Evolutionary conservation across 306 rosid species (phyloP), one percentile per base, ranked within the genome.

Genomic region (Neltuma alba): DNA sequence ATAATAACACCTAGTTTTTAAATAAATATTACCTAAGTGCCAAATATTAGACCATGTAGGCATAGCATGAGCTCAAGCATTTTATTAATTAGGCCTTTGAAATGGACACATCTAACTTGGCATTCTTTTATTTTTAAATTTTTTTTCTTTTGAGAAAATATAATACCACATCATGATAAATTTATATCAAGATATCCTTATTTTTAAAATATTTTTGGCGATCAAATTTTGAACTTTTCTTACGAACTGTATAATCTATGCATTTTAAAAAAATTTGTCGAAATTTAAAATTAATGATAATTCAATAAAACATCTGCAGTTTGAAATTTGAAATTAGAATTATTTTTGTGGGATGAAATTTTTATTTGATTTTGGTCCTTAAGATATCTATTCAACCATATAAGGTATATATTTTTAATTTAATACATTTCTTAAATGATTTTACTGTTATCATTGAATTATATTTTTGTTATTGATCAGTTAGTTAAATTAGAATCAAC

Each of bases 81-180:
- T 61, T 61, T 6, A 6, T 62, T 15, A 31, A 30, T 62, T 52
- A 20, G 42, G 69, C 31, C 48, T 30, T 10, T 21, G 75, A 74
- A 74, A 74, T 74, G 52, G 75, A 65, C 42, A 74, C 10, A 21
- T 40, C 62, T 44, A 42, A 54, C 58, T n/a, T 65, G 48, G 36
- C 38, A 20, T 36, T 72, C 6, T 44, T 3, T 44, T 4, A 0
- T 4, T 45, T 45, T 14, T 45, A 6, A n/a, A n/a, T n/a, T n/a
- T 45, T 14, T 45, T 45, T 45, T 45, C n/a, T 4, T 47, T 3
- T 1, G 9, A 44, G 50, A 44, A 44, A 44, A 44, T 41, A 41
- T 10, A 11, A 44, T 44, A 13, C 18, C 15, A 4, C 11, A 1
- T 3, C 18, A 13, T 13, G 16, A 3, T 44, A 0, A 14, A 13